These are phyloP conservation scores for Trifolium fragiferum DNA, from an alignment of 306 rosid species.

Conservation along the genomic window DNA sequence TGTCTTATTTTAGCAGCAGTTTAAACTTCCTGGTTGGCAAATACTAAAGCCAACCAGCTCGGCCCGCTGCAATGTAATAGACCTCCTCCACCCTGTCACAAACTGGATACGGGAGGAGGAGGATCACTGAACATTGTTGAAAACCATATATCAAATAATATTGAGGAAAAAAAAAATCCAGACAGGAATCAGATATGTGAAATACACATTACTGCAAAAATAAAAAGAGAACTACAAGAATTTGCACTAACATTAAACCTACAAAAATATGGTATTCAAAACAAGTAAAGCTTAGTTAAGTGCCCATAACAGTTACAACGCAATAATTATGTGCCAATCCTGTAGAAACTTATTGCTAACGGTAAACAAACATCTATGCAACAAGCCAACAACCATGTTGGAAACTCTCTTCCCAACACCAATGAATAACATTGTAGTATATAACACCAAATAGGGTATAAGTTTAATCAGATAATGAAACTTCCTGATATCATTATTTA, in stretches of 20 bases:
- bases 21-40: conserved; percentile 71
- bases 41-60: conserved; percentile 69
- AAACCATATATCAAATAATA: background rate
- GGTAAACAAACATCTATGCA: conserved; percentile 43
- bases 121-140: background rate
- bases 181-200: conserved; percentile 1
- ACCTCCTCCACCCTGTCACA: conserved; percentile 20
- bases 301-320: conserved; percentile 31
- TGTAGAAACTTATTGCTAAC: conserved; percentile 46
- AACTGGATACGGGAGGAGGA: background rate
- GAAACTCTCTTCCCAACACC: conserved; percentile 30
- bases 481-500: conserved; percentile 42
- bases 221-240: background rate
- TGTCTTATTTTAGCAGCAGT: conserved; percentile 68
- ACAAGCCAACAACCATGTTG: conserved; percentile 40
- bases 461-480: conserved; percentile 33
- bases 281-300: conserved; percentile 18
- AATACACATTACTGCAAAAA: background rate
- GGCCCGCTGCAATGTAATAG: conserved; percentile 69
- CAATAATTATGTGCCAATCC: conserved; percentile 38
- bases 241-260: conserved; percentile 2
- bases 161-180: background rate
- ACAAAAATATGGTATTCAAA: conserved; percentile 24
- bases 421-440: conserved; percentile 36
- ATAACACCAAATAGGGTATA: conserved; percentile 34